Evolutionary conservation across 2,329 filamentous ascomycete species (phyloP).

Genomic region (Neoarthrinium moseri): DNA sequence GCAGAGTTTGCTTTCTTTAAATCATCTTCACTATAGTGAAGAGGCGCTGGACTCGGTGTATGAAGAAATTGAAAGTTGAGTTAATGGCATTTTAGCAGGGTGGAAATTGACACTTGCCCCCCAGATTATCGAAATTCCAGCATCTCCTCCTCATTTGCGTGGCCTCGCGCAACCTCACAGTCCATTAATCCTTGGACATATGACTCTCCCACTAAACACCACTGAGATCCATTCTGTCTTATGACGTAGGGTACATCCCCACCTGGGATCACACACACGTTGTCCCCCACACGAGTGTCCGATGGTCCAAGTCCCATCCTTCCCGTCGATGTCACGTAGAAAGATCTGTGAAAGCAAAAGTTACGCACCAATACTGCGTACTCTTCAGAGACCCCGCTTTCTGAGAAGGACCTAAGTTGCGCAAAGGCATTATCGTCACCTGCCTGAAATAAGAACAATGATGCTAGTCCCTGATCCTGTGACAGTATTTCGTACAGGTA

Average conservation of each 20-base stretch:
- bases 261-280: background rate
- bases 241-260: background rate
- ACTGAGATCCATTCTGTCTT: background rate
- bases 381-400: background rate
- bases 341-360: background rate
- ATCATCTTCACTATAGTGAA: too few species aligned
- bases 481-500: background rate
- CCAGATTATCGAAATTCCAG: too few species aligned
- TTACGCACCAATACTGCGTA: background rate
- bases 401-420: background rate
- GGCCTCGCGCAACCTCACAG: too few species aligned
- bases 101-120: too few species aligned
- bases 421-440: background rate
- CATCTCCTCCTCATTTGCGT: too few species aligned
- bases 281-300: background rate
- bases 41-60: too few species aligned
- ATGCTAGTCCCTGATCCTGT: too few species aligned
- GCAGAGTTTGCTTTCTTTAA: too few species aligned
- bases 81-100: too few species aligned
- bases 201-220: background rate
- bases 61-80: too few species aligned
- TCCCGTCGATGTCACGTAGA: background rate
- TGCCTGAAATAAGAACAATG: too few species aligned
- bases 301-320: background rate
- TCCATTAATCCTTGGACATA: too few species aligned